Percentiles rank a stretch among this genome's conserved stretches.
Conservation (phyloP, 768 basidiomycete genomes). For the Amanita exitialis region DNA sequence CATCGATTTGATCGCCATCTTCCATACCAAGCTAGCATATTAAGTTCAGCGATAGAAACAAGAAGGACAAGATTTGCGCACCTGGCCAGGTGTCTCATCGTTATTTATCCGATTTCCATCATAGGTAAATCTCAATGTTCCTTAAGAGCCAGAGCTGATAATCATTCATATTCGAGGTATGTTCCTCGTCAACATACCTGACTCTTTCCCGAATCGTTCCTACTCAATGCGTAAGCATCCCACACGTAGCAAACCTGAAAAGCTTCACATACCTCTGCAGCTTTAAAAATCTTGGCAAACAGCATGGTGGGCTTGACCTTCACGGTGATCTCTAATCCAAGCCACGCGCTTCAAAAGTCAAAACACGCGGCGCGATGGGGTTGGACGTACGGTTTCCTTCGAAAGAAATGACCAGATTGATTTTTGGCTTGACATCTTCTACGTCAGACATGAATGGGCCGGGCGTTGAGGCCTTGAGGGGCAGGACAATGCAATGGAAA, state of each 20-base stretch:
- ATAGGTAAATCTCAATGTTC: conserved; percentile 52
- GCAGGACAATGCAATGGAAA: neutral
- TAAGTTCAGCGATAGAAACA: neutral
- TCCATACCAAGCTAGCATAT: conserved; percentile 44
- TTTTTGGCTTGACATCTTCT: conserved; percentile 59
- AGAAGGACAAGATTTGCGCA: conserved; percentile 18
- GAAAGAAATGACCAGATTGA: conserved; percentile 48
- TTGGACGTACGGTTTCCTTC: conserved; percentile 37
- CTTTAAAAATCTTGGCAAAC: conserved; percentile 47
- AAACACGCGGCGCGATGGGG: conserved; percentile 10
- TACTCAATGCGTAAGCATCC: conserved; percentile 14
- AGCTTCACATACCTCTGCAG: conserved; percentile 43
- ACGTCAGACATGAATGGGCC: conserved; percentile 28
- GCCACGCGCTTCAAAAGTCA: conserved; percentile 2
- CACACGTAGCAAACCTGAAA: neutral
- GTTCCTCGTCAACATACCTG: conserved; percentile 25
- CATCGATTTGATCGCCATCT: conserved; percentile 55
- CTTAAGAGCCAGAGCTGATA: conserved; percentile 20
- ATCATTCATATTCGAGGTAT: neutral
- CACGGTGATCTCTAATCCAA: conserved; percentile 60
- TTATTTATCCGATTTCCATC: conserved; percentile 39
- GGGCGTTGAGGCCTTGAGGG: neutral
- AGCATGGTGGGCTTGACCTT: conserved; percentile 49
- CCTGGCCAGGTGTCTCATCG: conserved; percentile 44
- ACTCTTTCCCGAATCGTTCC: conserved; percentile 50